Evolutionary conservation across 192 early-diverging fungal species (phyloP).

Genomic region (Coemansia sp.): DNA sequence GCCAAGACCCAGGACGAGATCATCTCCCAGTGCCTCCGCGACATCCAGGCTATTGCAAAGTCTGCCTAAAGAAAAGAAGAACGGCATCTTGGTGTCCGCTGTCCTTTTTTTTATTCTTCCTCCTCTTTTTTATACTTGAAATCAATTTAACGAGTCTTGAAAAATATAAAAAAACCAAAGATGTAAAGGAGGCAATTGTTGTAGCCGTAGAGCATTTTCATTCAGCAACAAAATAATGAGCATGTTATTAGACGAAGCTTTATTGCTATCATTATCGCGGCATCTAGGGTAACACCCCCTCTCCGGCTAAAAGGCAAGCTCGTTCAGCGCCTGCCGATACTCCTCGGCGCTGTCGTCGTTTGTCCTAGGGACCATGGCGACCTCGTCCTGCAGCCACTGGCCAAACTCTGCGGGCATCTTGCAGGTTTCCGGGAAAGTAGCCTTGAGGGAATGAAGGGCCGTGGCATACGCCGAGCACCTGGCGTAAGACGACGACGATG

Average conservation of each 20-base stretch:
- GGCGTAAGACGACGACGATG: slow-evolving; percentile 2
- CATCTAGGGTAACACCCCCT: too few relatives aligned
- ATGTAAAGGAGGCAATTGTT: too few relatives aligned
- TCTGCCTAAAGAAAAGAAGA: slow-evolving; percentile 28
- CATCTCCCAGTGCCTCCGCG: slow-evolving; percentile 52
- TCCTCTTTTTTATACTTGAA: slow-evolving; percentile 4
- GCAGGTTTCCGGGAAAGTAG: slow-evolving; percentile 21
- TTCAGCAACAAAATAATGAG: too few relatives aligned
- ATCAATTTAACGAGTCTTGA: too few relatives aligned
- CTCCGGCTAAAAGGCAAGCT: slow-evolving; percentile 10
- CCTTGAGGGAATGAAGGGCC: slow-evolving; percentile 23
- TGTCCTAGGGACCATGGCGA: slow-evolving; percentile 5
- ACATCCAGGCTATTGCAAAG: slow-evolving; percentile 53
- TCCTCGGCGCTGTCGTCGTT: slow-evolving; percentile 15
- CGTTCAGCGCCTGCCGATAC: slow-evolving; percentile 32
- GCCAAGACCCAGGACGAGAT: slow-evolving; percentile 52
- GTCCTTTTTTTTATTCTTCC: slow-evolving; percentile 4
- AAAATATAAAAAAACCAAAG: too few relatives aligned
- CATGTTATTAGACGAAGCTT: too few relatives aligned
- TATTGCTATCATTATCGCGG: too few relatives aligned
- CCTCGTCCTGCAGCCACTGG: slow-evolving; percentile 23
- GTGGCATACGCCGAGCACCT: slow-evolving; percentile 22
- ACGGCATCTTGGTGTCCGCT: too few relatives aligned
- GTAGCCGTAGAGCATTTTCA: too few relatives aligned
- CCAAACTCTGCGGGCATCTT: slow-evolving; percentile 9